Evolutionary conservation across 192 early-diverging fungal genomes (phyloP), one percentile per base, ranked within the genome.

Genomic region (Coemansia sp.): DNA sequence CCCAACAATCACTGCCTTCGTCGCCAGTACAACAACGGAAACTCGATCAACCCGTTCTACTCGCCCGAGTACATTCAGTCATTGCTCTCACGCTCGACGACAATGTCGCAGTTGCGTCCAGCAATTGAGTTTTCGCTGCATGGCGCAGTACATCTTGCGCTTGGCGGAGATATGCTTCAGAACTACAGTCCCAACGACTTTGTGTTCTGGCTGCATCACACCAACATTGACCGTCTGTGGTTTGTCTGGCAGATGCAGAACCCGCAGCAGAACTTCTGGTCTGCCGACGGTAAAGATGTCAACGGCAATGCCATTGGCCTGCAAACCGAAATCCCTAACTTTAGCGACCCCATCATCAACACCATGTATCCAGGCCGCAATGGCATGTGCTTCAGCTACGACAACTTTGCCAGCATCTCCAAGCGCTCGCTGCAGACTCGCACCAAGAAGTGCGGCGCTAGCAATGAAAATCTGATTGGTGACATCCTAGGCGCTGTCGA

Each of bases 201-300:
- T 66, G 64, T 64, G 22, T 85, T 85, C 73, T 85, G 72, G 72
- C 52, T 85, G 24, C 84, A 85, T 71, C 84, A 85, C 61, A 67
- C 84, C 58, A 78, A 82, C 69, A 71, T 85, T 31, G 84, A 85
- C 25, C 75, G 76, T 30, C 29, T 85, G 62, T 85, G 84, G 83
- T 62, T 55, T 33, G 75, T 78, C 58, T 84, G 83, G 83, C 84
- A 85, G 75, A 57, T 67, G 64, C 60, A 68, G 67, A 71, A 77
- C 68, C 71, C 72, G 31, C 51, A 57, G 68, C 62, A 72, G 59
- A 74, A 74, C 69, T 72, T 68, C 70, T 73, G 71, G 70, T 64
- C 75, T 7, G 62, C 70, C 29, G 57, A 69, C 51, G 79, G 80
- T 10, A 32, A 27, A 2, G 71, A 74, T 62, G n/a, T 27, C 60